These are phyloP conservation scores for Talaromyces ruber DNA, from an alignment of 495 filamentous ascomycete species.

Conservation along the genomic window DNA sequence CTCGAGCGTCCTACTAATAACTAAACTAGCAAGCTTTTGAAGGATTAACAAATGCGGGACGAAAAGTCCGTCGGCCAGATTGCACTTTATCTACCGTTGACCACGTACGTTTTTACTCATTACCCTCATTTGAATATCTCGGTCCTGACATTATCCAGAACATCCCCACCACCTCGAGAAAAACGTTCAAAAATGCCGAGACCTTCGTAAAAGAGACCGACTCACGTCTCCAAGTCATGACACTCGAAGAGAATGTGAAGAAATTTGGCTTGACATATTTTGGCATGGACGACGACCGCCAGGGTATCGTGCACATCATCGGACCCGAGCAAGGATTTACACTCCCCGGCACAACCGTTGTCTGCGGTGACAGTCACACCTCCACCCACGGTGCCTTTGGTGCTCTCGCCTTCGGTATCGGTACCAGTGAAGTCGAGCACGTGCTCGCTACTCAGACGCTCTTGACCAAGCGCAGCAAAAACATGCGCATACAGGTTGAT, in stretches of 20 bases:
- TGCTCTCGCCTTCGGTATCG: conserved; percentile 92
- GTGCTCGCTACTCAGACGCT: conserved; percentile 93
- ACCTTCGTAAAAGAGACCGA: conserved; percentile 90
- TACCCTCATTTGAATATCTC: not conserved
- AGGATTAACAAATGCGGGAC: conserved; percentile 76
- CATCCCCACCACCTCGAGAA: conserved; percentile 80
- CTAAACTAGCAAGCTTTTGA: conserved; percentile 82
- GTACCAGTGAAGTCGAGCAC: conserved; percentile 97
- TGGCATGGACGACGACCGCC: conserved; percentile 88
- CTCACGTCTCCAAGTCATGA: conserved; percentile 86
- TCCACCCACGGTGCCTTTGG: conserved; percentile 98
- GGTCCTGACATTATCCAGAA: conserved; percentile 46
- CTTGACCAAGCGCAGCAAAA: conserved; percentile 91
- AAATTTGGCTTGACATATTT: conserved; percentile 96
- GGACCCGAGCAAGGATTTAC: conserved; percentile 99
- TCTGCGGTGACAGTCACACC: conserved; percentile 96
- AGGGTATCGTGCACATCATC: conserved; percentile 98
- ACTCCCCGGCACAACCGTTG: conserved; percentile 91
- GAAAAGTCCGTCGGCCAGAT: conserved; percentile 85
- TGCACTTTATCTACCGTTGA: conserved; percentile 95
- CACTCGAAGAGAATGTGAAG: conserved; percentile 94
- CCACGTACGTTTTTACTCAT: conserved; percentile 60
- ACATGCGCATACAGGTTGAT: conserved; percentile 95
- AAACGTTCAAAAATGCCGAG: conserved; percentile 76
- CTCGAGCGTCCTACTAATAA: conserved; percentile 13